Evolutionary conservation across 108 stramenopile genomes (phyloP).

Genomic region (Schizochytrium sp.): DNA sequence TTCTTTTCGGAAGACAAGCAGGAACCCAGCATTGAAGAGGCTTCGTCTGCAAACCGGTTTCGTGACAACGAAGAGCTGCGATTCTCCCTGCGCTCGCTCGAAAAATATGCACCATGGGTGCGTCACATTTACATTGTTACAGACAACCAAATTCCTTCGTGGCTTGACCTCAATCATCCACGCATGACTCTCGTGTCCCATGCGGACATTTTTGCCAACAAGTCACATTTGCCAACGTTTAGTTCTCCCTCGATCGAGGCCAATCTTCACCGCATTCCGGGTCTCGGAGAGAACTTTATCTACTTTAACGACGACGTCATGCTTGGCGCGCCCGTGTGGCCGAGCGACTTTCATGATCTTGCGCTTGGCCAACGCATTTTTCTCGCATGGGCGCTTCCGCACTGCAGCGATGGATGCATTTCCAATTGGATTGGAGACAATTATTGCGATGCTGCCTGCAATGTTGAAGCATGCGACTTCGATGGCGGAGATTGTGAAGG

Average conservation of each 20-base stretch:
- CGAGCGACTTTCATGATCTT: constrained; percentile 32
- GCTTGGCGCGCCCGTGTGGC: constrained; percentile 32
- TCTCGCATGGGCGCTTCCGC: constrained; percentile 42
- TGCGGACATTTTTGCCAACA: constrained; percentile 31
- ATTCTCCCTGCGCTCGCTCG: constrained; percentile 49
- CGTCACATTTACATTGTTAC: constrained; percentile 47
- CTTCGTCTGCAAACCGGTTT: constrained; percentile 29
- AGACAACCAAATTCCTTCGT: constrained; percentile 42
- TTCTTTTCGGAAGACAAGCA: not conserved
- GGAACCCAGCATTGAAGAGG: not conserved
- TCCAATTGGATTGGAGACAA: constrained; percentile 49
- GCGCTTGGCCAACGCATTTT: constrained; percentile 19
- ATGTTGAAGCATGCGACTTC: constrained; percentile 23
- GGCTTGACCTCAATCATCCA: constrained; percentile 31
- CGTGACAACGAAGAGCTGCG: constrained; percentile 43
- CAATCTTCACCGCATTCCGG: constrained; percentile 39
- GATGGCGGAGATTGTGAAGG: constrained; percentile 41
- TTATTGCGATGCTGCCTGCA: constrained; percentile 42
- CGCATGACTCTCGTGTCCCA: constrained; percentile 33
- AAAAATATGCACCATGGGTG: constrained; percentile 52
- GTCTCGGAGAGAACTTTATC: constrained; percentile 31
- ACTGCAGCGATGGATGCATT: constrained; percentile 37
- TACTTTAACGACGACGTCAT: constrained; percentile 58
- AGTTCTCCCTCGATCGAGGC: constrained; percentile 44
- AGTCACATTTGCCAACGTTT: constrained; percentile 29